Percentiles rank a stretch among this genome's conserved stretches.
These are phyloP conservation scores for Entomortierella parvispora DNA, from an alignment of 192 early-diverging fungal species.

Conservation along the genomic window DNA sequence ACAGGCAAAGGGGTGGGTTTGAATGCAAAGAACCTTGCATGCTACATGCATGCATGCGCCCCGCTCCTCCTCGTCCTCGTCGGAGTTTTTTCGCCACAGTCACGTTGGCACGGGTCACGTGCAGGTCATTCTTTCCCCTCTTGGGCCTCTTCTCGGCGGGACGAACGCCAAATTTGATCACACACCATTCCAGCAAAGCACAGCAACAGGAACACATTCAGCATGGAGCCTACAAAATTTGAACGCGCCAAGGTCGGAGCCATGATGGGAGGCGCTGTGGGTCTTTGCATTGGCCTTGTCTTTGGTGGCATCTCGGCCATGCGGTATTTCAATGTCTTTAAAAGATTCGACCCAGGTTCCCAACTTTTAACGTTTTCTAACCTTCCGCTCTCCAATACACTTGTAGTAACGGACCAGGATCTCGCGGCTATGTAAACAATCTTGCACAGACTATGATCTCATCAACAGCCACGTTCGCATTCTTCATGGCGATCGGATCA, in stretches of 20 bases:
- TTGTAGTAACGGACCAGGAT: conserved; percentile 74
- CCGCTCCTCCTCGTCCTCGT: too few species aligned
- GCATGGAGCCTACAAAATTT: conserved; percentile 63
- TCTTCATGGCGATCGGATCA: conserved; percentile 77
- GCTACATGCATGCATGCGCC: too few species aligned
- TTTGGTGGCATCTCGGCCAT: conserved; percentile 64
- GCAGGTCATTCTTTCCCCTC: too few species aligned
- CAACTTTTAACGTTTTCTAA: not conserved
- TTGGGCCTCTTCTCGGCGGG: too few species aligned
- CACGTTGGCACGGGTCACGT: too few species aligned
- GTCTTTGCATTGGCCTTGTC: conserved; percentile 69
- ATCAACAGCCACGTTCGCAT: conserved; percentile 83
- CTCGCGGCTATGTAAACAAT: conserved; percentile 72
- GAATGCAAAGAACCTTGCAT: too few species aligned
- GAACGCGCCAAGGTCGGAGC: conserved; percentile 73
- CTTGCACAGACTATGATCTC: conserved; percentile 80
- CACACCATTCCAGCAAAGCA: not conserved
- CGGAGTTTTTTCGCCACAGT: too few species aligned
- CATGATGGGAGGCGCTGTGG: conserved; percentile 71
- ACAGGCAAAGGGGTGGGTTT: too few species aligned
- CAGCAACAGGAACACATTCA: too few species aligned
- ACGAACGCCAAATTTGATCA: not conserved
- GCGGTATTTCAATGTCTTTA: conserved; percentile 40
- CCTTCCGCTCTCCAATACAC: not conserved
- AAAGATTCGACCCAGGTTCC: too few species aligned